Evolutionary conservation across 495 filamentous ascomycete species (phyloP).

Genomic region (Beverwykella pulmonaria): DNA sequence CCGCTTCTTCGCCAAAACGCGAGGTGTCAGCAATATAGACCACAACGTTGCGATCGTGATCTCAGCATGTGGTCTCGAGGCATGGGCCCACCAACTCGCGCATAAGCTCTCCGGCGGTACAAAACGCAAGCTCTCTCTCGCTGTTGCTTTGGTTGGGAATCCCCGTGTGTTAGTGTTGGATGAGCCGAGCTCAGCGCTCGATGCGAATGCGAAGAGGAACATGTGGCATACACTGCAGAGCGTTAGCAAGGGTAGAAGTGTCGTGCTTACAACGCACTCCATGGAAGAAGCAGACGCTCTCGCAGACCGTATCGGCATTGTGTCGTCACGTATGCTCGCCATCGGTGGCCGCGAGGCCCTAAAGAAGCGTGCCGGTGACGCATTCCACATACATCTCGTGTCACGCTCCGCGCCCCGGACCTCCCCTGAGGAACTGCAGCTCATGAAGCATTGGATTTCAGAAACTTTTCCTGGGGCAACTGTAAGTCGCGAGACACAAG

Average conservation of each 20-base stretch:
- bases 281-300: conserved; percentile 42
- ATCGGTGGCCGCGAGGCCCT: conserved; percentile 56
- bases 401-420: conserved; percentile 18
- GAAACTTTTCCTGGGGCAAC: background rate
- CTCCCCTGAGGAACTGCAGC: background rate
- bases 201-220: conserved; percentile 54
- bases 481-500: conserved; percentile 18
- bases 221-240: conserved; percentile 52
- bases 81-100: conserved; percentile 41
- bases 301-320: conserved; percentile 33
- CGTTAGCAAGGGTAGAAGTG: conserved; percentile 12
- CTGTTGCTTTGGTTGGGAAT: conserved; percentile 56
- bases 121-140: conserved; percentile 58
- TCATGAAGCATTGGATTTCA: conserved; percentile 16
- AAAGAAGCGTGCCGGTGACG: conserved; percentile 41
- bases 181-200: conserved; percentile 55
- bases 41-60: conserved; percentile 59
- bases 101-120: conserved; percentile 57
- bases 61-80: conserved; percentile 30
- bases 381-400: conserved; percentile 34
- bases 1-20: conserved; percentile 69
- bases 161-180: conserved; percentile 55
- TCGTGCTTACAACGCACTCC: conserved; percentile 56
- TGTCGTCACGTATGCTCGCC: conserved; percentile 32
- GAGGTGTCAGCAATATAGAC: conserved; percentile 64